phyloP scores from a whole-genome alignment of 208 protist species.

The Trypanosoma scelopori region DNA sequence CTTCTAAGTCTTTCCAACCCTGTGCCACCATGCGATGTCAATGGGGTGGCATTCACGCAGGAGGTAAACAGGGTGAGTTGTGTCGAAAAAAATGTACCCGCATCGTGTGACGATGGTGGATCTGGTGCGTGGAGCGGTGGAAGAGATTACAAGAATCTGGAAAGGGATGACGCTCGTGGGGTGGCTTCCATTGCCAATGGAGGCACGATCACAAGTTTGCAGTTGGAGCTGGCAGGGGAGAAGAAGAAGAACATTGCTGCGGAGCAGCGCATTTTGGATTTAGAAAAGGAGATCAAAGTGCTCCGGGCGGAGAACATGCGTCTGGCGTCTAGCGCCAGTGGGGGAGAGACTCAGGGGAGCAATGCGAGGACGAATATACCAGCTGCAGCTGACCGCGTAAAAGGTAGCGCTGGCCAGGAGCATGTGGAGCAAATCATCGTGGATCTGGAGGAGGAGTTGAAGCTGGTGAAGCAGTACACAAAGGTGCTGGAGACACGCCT shows the following conservation, averaged over 20 bases:
- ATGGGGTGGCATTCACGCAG: too few species aligned
- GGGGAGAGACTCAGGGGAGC: background rate
- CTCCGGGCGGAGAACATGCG: slow-evolving; percentile 46
- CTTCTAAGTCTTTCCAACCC: too few species aligned
- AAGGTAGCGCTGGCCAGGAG: too few species aligned
- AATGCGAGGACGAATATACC: background rate
- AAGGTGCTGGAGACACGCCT: slow-evolving; percentile 50
- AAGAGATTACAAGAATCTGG: background rate
- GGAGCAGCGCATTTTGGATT: slow-evolving; percentile 43
- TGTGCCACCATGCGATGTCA: too few species aligned
- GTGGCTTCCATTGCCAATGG: background rate
- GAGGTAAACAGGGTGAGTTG: too few species aligned
- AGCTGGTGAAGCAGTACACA: slow-evolving; percentile 26
- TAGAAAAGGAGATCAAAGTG: slow-evolving; percentile 45
- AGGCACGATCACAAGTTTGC: slow-evolving; percentile 5
- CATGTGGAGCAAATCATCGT: slow-evolving; percentile 10
- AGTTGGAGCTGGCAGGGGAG: slow-evolving; percentile 66
- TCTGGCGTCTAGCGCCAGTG: slow-evolving; percentile 15
- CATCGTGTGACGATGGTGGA: too few species aligned
- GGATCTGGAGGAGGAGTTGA: slow-evolving; percentile 15
- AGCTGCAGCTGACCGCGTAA: background rate
- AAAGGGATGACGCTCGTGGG: background rate
- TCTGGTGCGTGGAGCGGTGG: too few species aligned
- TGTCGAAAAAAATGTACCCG: too few species aligned
- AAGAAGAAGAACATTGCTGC: slow-evolving; percentile 77